Percentiles rank a stretch among this genome's conserved stretches.
phyloP scores from a whole-genome alignment of 805 yeast genomes.

The Saturnispora besseyi region DNA sequence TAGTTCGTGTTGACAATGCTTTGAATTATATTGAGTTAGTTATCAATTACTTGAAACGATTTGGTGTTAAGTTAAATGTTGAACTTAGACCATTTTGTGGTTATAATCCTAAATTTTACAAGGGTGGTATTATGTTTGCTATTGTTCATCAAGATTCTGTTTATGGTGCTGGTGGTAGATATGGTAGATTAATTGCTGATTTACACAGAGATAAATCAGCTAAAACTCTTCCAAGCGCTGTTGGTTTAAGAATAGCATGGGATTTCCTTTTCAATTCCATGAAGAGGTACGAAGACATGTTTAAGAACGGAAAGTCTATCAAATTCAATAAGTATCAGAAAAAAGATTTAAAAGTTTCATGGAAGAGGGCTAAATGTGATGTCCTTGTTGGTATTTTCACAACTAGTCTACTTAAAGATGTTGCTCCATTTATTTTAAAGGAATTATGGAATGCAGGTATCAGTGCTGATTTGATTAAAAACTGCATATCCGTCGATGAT shows the following conservation, averaged over 20 bases:
- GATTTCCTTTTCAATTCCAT: constrained; percentile 50
- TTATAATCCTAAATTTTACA: constrained; percentile 71
- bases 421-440: constrained; percentile 56
- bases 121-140: constrained; percentile 82
- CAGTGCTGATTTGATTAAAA: constrained; percentile 58
- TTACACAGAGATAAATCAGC: constrained; percentile 43
- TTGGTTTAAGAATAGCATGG: constrained; percentile 80
- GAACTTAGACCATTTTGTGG: constrained; percentile 75
- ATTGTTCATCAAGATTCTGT: constrained; percentile 58
- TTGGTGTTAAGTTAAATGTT: constrained; percentile 45
- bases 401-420: constrained; percentile 42
- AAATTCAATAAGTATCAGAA: constrained; percentile 26
- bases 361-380: constrained; percentile 64
- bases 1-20: constrained; percentile 53
- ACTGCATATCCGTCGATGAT: constrained; percentile 49
- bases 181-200: constrained; percentile 61
- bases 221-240: constrained; percentile 45
- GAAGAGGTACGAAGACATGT: constrained; percentile 36
- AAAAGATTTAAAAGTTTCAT: constrained; percentile 25
- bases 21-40: constrained; percentile 56
- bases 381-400: constrained; percentile 69
- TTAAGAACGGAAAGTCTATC: constrained; percentile 17
- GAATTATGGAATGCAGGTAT: constrained; percentile 72
- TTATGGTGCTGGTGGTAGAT: constrained; percentile 91
- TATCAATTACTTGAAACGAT: constrained; percentile 39